Conservation (phyloP, 495 filamentous ascomycete genomes). For the Lepraria neglecta region DNA sequence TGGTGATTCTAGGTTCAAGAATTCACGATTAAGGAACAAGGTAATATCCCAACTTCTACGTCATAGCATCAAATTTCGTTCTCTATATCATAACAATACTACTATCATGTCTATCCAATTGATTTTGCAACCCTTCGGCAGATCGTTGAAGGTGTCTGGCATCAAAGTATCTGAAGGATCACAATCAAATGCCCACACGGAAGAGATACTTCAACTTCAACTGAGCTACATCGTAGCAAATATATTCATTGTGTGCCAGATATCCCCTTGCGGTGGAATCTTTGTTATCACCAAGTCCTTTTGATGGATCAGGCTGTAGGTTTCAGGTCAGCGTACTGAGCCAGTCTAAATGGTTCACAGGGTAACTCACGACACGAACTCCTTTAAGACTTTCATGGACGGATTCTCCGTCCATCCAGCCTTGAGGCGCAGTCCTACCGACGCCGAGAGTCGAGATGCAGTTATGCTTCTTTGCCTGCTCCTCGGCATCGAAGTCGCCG, state of each 20-base stretch:
- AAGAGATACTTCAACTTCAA: conserved; percentile 73
- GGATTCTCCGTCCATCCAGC: conserved; percentile 69
- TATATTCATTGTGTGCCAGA: conserved; percentile 54
- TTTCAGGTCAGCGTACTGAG: conserved; percentile 10
- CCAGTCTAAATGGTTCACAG: not conserved
- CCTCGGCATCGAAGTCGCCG: conserved; percentile 44
- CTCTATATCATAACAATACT: too few relatives aligned
- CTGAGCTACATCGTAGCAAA: conserved; percentile 72
- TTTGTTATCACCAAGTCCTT: conserved; percentile 27
- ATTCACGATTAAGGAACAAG: too few relatives aligned
- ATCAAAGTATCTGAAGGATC: too few relatives aligned
- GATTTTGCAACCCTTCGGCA: too few relatives aligned
- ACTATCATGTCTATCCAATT: too few relatives aligned
- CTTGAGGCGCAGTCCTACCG: conserved; percentile 52
- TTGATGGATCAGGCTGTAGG: conserved; percentile 22
- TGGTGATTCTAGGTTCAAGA: too few relatives aligned
- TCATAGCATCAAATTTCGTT: too few relatives aligned
- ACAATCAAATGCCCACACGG: conserved; percentile 39
- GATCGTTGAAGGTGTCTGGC: too few relatives aligned
- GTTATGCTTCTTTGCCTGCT: conserved; percentile 52
- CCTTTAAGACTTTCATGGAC: conserved; percentile 58
- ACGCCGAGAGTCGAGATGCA: conserved; percentile 61
- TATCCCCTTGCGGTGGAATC: conserved; percentile 21
- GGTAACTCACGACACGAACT: conserved; percentile 49
- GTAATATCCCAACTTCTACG: too few relatives aligned